Percentiles rank a stretch among this genome's conserved stretches.
phyloP scores from a whole-genome alignment of 2,329 filamentous ascomycete species.

The Nakataea oryzae region DNA sequence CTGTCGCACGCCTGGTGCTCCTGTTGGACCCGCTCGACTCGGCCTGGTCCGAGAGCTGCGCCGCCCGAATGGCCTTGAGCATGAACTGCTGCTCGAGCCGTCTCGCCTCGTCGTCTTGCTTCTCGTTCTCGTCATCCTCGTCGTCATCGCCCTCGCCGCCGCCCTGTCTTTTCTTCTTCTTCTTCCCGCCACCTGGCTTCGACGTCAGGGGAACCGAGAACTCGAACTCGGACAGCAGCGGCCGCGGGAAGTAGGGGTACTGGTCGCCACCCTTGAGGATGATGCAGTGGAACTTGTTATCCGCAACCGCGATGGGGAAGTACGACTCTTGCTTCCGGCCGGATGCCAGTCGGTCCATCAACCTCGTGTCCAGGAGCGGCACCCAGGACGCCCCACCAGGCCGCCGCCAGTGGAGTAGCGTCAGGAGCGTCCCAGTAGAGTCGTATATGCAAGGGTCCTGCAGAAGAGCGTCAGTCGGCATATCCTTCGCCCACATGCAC shows the following conservation, averaged over 20 bases:
- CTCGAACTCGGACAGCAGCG: conserved; percentile 84
- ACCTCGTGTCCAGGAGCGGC: conserved; percentile 80
- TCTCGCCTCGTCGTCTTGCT: conserved; percentile 34
- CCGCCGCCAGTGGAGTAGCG: conserved; percentile 82
- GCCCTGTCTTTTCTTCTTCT: conserved; percentile 13
- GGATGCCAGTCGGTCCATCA: conserved; percentile 68
- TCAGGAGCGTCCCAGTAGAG: conserved; percentile 76
- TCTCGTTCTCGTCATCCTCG: conserved; percentile 18
- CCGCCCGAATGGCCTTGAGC: conserved; percentile 58
- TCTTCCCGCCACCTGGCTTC: conserved; percentile 16
- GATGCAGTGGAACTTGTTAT: conserved; percentile 93
- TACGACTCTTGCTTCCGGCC: conserved; percentile 85
- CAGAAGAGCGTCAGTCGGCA: neutral
- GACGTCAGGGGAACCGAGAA: conserved; percentile 74
- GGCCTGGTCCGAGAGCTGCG: conserved; percentile 67
- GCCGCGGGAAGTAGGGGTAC: conserved; percentile 86
- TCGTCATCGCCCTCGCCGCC: conserved; percentile 19
- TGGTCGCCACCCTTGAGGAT: conserved; percentile 93
- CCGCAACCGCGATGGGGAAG: conserved; percentile 89
- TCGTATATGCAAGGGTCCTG: conserved; percentile 95
- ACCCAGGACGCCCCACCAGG: conserved; percentile 83
- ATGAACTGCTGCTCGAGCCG: conserved; percentile 75
- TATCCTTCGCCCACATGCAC: neutral
- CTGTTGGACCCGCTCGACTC: conserved; percentile 47
- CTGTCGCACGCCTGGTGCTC: conserved; percentile 33